phyloP scores from a whole-genome alignment of 257 asterid genomes.

The Ligustrum vulgare region DNA sequence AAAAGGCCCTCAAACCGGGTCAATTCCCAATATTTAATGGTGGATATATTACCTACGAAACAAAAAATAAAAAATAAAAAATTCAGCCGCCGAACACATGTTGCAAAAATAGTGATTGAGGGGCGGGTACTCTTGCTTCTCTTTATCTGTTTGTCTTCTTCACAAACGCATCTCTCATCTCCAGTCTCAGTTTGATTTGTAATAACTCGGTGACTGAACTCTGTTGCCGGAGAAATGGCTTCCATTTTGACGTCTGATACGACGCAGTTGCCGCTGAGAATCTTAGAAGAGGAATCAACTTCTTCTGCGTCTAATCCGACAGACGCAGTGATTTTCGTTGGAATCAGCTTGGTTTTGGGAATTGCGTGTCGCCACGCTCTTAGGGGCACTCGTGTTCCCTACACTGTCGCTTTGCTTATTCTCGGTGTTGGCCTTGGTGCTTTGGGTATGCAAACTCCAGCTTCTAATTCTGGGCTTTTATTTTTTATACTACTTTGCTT shows the following conservation, averaged over 20 bases:
- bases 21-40: no score
- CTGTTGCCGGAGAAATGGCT: constrained; percentile 20
- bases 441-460: constrained; percentile 44
- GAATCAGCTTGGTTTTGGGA: constrained; percentile 85
- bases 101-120: no score
- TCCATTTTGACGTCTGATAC: constrained; percentile 26
- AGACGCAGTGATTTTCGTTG: constrained; percentile 85
- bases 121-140: no score
- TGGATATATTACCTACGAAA: no score
- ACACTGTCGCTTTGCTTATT: constrained; percentile 86
- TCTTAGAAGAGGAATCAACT: constrained; percentile 39
- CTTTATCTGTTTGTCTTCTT: no score
- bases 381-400: constrained; percentile 93
- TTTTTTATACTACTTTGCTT: background rate
- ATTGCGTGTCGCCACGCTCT: constrained; percentile 75
- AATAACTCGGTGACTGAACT: background rate
- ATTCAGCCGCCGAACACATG: no score
- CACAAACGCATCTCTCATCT: no score
- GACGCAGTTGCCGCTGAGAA: constrained; percentile 38
- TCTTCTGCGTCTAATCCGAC: constrained; percentile 41
- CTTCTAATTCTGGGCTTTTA: background rate
- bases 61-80: no score
- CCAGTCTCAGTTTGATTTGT: no score
- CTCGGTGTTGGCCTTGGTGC: constrained; percentile 86
- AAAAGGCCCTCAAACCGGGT: no score